phyloP scores from a whole-genome alignment of 2,329 filamentous ascomycete species.

The Arthrinium phaeospermum region DNA sequence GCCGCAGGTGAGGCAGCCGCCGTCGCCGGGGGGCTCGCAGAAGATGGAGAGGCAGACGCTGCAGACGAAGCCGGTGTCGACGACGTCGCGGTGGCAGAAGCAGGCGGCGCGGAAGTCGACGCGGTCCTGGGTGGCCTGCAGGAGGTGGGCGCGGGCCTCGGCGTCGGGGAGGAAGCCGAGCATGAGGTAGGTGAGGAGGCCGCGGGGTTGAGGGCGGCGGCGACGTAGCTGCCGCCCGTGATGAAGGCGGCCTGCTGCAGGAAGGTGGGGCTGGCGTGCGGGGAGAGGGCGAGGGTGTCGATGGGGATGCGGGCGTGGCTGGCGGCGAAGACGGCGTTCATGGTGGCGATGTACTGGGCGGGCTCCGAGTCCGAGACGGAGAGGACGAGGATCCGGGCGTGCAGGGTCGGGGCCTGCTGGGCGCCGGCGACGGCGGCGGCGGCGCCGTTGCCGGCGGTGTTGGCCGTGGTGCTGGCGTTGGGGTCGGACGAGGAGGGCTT shows the following conservation, averaged over 20 bases:
- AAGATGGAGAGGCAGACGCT: constrained; percentile 96
- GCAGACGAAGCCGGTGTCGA: constrained; percentile 94
- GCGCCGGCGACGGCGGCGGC: constrained; percentile 37
- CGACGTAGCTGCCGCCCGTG: constrained; percentile 62
- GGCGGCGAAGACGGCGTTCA: constrained; percentile 98
- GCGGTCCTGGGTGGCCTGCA: constrained; percentile 80
- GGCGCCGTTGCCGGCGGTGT: constrained; percentile 31
- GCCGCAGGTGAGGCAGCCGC: constrained; percentile 82
- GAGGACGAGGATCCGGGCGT: constrained; percentile 85
- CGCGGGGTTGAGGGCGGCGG: constrained; percentile 55
- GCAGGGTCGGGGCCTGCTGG: constrained; percentile 56
- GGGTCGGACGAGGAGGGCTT: constrained; percentile 47
- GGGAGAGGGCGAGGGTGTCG: constrained; percentile 79
- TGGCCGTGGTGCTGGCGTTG: constrained; percentile 31
- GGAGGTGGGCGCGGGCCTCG: constrained; percentile 63
- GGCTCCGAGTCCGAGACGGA: constrained; percentile 86
- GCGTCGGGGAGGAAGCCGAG: constrained; percentile 81
- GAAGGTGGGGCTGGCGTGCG: constrained; percentile 82
- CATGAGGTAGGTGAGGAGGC: constrained; percentile 91
- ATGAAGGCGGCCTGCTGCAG: constrained; percentile 84
- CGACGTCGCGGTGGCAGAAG: constrained; percentile 91
- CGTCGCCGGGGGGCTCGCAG: constrained; percentile 66
- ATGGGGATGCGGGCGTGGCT: constrained; percentile 87
- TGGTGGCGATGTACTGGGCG: constrained; percentile 94
- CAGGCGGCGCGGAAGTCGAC: constrained; percentile 98